phyloP scores from a whole-genome alignment of 352 stramenopile genomes.

The Phytophthora idaei region DNA sequence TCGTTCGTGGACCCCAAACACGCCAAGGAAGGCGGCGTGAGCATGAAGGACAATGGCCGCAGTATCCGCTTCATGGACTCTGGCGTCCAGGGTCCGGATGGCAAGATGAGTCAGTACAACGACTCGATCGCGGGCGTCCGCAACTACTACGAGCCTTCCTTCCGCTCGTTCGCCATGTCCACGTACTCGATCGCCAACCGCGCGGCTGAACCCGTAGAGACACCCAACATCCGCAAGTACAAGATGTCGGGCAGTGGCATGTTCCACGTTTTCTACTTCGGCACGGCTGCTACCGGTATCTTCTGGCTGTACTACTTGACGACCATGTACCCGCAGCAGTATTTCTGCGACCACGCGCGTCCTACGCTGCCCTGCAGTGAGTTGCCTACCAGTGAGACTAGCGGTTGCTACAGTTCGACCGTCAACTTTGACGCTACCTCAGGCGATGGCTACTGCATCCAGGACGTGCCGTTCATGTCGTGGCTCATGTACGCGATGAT shows the following conservation, averaged over 20 bases:
- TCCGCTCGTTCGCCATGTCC: conserved; percentile 89
- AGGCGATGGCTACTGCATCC: conserved; percentile 83
- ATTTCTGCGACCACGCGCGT: conserved; percentile 70
- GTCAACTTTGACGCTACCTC: conserved; percentile 73
- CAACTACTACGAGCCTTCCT: conserved; percentile 91
- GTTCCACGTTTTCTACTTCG: conserved; percentile 89
- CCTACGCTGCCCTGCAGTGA: conserved; percentile 72
- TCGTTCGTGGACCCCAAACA: conserved; percentile 90
- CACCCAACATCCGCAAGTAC: conserved; percentile 92
- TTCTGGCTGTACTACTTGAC: conserved; percentile 85
- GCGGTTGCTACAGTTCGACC: conserved; percentile 64
- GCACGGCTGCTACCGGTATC: conserved; percentile 64
- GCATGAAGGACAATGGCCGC: conserved; percentile 75
- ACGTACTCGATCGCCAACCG: conserved; percentile 91
- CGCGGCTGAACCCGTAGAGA: conserved; percentile 84
- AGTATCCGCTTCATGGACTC: conserved; percentile 90
- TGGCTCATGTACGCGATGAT: conserved; percentile 90
- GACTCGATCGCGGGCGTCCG: conserved; percentile 70
- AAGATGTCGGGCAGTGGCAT: conserved; percentile 87
- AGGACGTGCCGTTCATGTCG: conserved; percentile 57
- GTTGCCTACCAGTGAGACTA: conserved; percentile 56
- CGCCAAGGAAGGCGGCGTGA: conserved; percentile 67
- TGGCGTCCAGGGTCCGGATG: conserved; percentile 82
- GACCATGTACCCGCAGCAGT: conserved; percentile 85
- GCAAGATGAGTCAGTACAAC: conserved; percentile 86